Evolutionary conservation across 768 basidiomycete genomes (phyloP).

Genomic region (Boletales sp.): DNA sequence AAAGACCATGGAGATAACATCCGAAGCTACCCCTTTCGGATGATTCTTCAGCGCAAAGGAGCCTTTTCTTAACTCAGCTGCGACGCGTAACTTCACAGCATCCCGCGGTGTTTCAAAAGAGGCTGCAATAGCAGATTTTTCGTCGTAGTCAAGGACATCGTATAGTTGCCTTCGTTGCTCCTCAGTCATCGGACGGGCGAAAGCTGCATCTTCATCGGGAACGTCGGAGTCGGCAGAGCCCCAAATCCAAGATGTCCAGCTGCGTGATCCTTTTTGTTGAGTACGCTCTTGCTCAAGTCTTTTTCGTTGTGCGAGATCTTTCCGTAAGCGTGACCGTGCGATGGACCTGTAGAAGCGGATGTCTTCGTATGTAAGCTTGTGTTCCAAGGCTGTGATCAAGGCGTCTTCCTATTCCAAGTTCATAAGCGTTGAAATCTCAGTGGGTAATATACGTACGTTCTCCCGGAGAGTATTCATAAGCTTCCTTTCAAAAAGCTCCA

Average conservation of each 20-base stretch:
- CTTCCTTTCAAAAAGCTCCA: conserved; percentile 80
- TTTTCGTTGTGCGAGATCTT: conserved; percentile 70
- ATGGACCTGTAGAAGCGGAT: conserved; percentile 97
- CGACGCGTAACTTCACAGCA: conserved; percentile 71
- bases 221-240: conserved; percentile 47
- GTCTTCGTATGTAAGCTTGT: conserved; percentile 87
- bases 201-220: conserved; percentile 49
- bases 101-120: conserved; percentile 73
- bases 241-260: conserved; percentile 83
- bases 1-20: conserved; percentile 85
- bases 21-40: conserved; percentile 56
- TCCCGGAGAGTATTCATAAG: conserved; percentile 49
- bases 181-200: conserved; percentile 75
- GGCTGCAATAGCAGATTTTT: conserved; percentile 69
- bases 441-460: conserved; percentile 42
- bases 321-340: conserved; percentile 80
- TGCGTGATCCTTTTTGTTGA: conserved; percentile 48
- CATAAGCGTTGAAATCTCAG: not conserved
- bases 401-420: conserved; percentile 42
- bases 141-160: conserved; percentile 88
- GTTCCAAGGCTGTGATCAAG: conserved; percentile 65
- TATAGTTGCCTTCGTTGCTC: conserved; percentile 89
- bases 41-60: conserved; percentile 81
- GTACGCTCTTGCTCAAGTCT: conserved; percentile 68
- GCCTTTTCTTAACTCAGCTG: conserved; percentile 80